Evolutionary conservation across 2,329 filamentous ascomycete genomes (phyloP), one percentile per base, ranked within the genome.

Genomic region (Fusarium goolgardi): DNA sequence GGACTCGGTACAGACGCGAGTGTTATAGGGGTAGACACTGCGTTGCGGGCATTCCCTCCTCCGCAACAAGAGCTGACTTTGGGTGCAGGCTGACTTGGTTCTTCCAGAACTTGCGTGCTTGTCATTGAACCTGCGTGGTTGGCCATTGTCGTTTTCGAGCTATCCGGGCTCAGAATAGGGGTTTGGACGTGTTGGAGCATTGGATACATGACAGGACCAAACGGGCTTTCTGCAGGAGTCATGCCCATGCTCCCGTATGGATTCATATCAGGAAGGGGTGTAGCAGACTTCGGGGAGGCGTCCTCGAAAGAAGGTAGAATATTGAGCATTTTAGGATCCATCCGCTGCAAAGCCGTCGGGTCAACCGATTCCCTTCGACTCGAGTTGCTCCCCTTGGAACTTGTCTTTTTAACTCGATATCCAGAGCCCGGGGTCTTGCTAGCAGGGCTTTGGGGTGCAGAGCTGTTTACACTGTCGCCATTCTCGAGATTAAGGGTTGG

Each of bases 291-390:
- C 40, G 69, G 75, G 39, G 72, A 73, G 25, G 76, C 73, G 40
- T 67, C 61, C 43, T 71, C 74, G 49, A 72, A 77, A 15, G 77
- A 72, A 4, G 80, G 75, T 45, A 84, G 57, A 47, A 87, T 76
- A 70, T 86, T 88, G 60, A 86, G 73, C 60, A 82, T 83, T 66
- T 76, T 82, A n/a, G 81, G 78, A 66, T 88, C 83, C 78, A 88
- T 86, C 59, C 85, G 81, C 47, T 83, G 81, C 18, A 89, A 75
- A 12, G 79, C 80, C 4, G 78, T 73, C 1, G 81, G 76, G 62
- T 86, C 85, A 68, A 85, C 82, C 1, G 85, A 85, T 57, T 80
- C 81, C 69, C 84, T 87, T 53, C 81, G 80, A 35, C 64, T 61
- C 21, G 61, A 57, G 16, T 72, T 70, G 6, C 73, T 71, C 25